These are phyloP conservation scores for Aspergillus quadrilineatus DNA, from an alignment of 2,329 filamentous ascomycete genomes.

Conservation along the genomic window DNA sequence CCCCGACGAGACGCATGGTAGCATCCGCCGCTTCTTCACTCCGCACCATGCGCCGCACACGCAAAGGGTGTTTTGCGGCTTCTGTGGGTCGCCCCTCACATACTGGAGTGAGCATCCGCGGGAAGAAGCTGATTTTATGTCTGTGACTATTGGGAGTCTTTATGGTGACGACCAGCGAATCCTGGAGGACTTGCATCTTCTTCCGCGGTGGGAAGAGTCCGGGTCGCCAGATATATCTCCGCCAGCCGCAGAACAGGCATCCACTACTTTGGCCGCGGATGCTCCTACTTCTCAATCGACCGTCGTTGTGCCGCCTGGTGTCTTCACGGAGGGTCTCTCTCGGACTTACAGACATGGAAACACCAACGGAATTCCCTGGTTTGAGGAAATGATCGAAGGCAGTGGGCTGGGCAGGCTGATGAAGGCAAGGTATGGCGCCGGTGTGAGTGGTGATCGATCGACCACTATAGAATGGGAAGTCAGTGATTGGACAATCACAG, in stretches of 20 bases:
- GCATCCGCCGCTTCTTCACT: conserved; percentile 67
- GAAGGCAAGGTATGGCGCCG: conserved; percentile 57
- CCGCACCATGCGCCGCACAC: conserved; percentile 58
- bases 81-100: conserved; percentile 81
- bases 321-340: conserved; percentile 24
- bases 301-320: conserved; percentile 24
- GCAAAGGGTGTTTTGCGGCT: conserved; percentile 83
- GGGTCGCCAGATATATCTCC: not conserved
- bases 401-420: conserved; percentile 69
- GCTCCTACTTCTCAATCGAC: conserved; percentile 16
- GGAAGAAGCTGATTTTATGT: conserved; percentile 74
- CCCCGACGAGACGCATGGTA: conserved; percentile 69
- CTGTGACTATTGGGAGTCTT: conserved; percentile 76
- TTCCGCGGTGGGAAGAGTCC: conserved; percentile 51
- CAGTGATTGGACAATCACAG: conserved; percentile 65
- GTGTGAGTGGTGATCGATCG: conserved; percentile 61
- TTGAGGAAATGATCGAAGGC: conserved; percentile 76
- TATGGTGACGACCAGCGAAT: conserved; percentile 67
- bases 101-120: conserved; percentile 76
- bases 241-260: conserved; percentile 31
- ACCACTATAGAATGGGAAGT: conserved; percentile 80
- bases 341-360: conserved; percentile 40
- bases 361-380: conserved; percentile 72
- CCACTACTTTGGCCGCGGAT: conserved; percentile 14
- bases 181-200: conserved; percentile 72